Conservation (phyloP, 1,139 yeast genomes). For the Chernovozyma aurita region DNA sequence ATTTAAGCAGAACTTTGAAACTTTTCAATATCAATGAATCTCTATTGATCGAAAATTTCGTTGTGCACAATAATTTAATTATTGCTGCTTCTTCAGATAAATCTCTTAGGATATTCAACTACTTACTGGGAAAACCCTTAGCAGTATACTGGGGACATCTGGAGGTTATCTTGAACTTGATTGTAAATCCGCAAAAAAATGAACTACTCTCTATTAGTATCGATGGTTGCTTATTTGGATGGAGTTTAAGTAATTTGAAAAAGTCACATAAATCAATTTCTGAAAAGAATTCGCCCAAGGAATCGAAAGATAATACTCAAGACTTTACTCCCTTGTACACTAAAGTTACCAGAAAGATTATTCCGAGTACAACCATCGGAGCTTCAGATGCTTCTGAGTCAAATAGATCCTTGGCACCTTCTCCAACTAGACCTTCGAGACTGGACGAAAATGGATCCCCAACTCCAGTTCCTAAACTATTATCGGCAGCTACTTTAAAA, state of each 20-base stretch:
- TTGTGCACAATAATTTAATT: conserved; percentile 21
- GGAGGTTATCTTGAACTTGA: conserved; percentile 47
- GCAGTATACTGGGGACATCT: conserved; percentile 65
- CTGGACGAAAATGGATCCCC: conserved; percentile 9
- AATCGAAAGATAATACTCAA: neutral
- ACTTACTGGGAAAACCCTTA: conserved; percentile 39
- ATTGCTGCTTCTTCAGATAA: conserved; percentile 54
- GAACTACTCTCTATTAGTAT: conserved; percentile 39
- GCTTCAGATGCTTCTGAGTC: neutral
- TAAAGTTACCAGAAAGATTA: conserved; percentile 32
- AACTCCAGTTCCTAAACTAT: conserved; percentile 15
- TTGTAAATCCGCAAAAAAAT: conserved; percentile 15
- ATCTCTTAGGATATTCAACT: conserved; percentile 49
- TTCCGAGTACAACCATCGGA: conserved; percentile 15
- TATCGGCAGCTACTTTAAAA: conserved; percentile 28
- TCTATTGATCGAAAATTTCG: conserved; percentile 39
- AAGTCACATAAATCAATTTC: neutral
- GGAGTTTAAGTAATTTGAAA: conserved; percentile 21
- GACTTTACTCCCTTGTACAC: conserved; percentile 16
- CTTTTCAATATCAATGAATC: conserved; percentile 35
- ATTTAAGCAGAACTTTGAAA: conserved; percentile 35
- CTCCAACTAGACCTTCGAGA: conserved; percentile 10
- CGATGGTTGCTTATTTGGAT: conserved; percentile 52
- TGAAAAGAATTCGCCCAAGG: neutral
- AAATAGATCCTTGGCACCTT: neutral